Conservation (phyloP, 1,139 yeast species). For the Ogataea hybrid region DNA sequence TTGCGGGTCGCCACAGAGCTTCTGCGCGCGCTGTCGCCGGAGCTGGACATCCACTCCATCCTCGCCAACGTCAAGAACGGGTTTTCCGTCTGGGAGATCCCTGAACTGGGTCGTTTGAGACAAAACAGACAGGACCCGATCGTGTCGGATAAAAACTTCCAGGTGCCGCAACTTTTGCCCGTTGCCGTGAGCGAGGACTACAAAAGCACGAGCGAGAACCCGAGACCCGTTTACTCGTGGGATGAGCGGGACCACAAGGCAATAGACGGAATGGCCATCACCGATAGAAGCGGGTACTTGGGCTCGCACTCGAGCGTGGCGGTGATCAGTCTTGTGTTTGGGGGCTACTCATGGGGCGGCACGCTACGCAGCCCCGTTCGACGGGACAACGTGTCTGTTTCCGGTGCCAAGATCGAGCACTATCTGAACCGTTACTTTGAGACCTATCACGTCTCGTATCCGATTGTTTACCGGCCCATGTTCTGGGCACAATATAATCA, state of each 20-base stretch:
- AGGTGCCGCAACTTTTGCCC: conserved; percentile 5
- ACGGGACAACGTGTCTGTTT: not conserved
- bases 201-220: not conserved
- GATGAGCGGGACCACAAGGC: conserved; percentile 9
- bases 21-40: conserved; percentile 4
- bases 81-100: conserved; percentile 4
- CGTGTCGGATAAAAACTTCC: conserved; percentile 1
- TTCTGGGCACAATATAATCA: conserved; percentile 18
- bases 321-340: conserved; percentile 31
- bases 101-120: conserved; percentile 4
- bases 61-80: conserved; percentile 13
- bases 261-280: conserved; percentile 17
- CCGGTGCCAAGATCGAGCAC: conserved; percentile 24
- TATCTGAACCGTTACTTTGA: conserved; percentile 14
- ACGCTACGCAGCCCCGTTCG: conserved; percentile 4
- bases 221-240: conserved; percentile 5
- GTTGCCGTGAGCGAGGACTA: not conserved
- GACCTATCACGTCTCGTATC: conserved; percentile 16
- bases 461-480: conserved; percentile 16
- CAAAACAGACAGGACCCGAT: not conserved
- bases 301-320: conserved; percentile 15
- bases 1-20: conserved; percentile 9
- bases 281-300: conserved; percentile 15
- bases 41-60: conserved; percentile 5
- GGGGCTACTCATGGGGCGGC: conserved; percentile 24